phyloP scores from a whole-genome alignment of 208 protist genomes.

The Herpetomonas samuelpessoai region DNA sequence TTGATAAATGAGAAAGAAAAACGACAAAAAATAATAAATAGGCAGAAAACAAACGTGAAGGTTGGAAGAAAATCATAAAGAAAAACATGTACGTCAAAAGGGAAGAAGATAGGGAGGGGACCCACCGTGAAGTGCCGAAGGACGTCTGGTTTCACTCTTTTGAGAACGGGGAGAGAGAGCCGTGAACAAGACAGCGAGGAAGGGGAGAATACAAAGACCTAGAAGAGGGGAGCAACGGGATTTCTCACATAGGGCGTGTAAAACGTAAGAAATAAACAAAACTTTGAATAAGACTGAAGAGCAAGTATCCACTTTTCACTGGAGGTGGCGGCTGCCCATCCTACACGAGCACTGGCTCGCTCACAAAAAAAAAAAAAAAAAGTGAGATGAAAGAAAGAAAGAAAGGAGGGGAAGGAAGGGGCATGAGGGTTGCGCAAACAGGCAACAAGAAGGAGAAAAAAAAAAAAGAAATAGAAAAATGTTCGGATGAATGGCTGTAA shows the following conservation, averaged over 20 bases:
- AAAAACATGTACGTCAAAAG: slow-evolving; percentile 13
- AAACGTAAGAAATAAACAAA: no score
- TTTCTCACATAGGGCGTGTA: no score
- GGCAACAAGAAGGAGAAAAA: slow-evolving; percentile 2
- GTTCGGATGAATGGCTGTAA: not conserved
- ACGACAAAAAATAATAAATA: not conserved
- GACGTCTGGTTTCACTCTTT: not conserved
- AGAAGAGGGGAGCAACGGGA: no score
- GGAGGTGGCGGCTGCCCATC: no score
- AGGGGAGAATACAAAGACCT: not conserved
- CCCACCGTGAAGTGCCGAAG: no score
- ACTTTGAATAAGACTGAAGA: no score
- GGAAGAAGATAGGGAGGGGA: no score
- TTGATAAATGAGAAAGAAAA: slow-evolving; percentile 1
- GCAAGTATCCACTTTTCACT: no score
- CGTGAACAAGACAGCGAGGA: not conserved
- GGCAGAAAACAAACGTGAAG: slow-evolving; percentile 9
- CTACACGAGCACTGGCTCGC: no score
- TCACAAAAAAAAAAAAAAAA: slow-evolving; percentile 8
- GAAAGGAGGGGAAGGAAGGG: slow-evolving; percentile 1
- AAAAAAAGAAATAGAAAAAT: slow-evolving; percentile 9
- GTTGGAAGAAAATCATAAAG: no score
- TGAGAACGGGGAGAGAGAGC: not conserved
- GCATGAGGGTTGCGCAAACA: slow-evolving; percentile 6
- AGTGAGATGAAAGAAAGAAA: slow-evolving; percentile 14